phyloP scores from a whole-genome alignment of 2,329 filamentous ascomycete species.

The Thyridium curvatum region DNA sequence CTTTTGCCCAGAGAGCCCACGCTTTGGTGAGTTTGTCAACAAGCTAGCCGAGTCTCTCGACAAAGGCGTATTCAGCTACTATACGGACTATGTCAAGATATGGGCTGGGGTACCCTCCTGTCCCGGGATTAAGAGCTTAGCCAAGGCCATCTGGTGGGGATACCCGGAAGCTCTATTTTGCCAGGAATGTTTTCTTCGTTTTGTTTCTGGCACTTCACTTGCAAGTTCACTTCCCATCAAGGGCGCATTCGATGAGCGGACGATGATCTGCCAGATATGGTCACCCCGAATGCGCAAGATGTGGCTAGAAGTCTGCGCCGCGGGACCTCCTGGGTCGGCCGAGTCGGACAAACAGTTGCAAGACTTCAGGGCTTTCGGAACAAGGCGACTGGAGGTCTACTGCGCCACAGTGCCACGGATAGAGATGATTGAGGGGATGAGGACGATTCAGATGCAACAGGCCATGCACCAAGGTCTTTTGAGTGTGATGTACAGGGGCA shows the following conservation, averaged over 20 bases:
- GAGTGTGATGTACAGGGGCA: constrained; percentile 25
- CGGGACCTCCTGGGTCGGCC: constrained; percentile 7
- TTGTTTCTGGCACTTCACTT: no score
- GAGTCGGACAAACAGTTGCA: no score
- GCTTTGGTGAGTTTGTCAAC: neutral
- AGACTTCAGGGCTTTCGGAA: constrained; percentile 19
- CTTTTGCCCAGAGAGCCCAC: neutral
- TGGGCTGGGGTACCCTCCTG: neutral
- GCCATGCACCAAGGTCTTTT: constrained; percentile 24
- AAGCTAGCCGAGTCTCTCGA: neutral
- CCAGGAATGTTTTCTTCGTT: no score
- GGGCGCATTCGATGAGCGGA: no score
- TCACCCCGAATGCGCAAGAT: no score
- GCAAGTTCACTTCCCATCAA: no score
- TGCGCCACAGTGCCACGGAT: constrained; percentile 20
- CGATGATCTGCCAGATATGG: no score
- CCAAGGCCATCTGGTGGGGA: neutral
- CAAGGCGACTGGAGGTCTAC: constrained; percentile 19
- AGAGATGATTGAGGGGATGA: constrained; percentile 17
- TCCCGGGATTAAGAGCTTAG: neutral
- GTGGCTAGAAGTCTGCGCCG: constrained; percentile 17
- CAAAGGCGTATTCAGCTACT: neutral
- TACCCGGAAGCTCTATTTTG: no score
- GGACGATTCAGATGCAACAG: constrained; percentile 21
- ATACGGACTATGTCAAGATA: neutral